Base-by-base conservation (phyloP, 1,284 basidiomycete species). In the Psilocybe mexicana region DNA sequence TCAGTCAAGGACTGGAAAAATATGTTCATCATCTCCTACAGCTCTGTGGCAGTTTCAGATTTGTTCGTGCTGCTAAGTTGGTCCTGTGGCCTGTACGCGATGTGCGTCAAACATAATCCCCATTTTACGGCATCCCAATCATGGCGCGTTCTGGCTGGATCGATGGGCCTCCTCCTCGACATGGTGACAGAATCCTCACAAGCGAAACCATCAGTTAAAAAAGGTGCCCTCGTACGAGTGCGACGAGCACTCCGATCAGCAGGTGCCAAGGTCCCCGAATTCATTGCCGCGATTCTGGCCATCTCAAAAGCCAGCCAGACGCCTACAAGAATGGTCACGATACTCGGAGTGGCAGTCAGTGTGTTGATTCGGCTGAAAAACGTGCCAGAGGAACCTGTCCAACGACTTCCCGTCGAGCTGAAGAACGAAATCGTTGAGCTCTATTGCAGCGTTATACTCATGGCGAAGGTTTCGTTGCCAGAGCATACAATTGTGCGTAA, bases 61-160 rank as follows among this genome's bases (percentile, higher is more conserved):
- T 66, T 89, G 35, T 90, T 89, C 67, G 84, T 90, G 18, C 80
- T 94, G 5, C 76, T 93, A 36, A 85, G 79, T 63, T 94, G 92
- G 90, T 76, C 84, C 6, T 88, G 86, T 66, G 79, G 79, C 11
- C 70, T 93, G 43, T 92, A 90, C 67, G 71, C 77, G 3, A 74
- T 77, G 7, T 84, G 80, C 61, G 64, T 82, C 10, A 68, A 76
- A 52, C 59, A 69, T 42, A 79, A 80, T 51, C 69, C 75, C 2
- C 67, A 77, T 23, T 84, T 85, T 63, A 53, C 75, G 1, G 72
- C 76, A 2, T 75, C 79, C 2, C 74, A 75, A 12, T 65, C 76
- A 25, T 89, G 82, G 80, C 72, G 67, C 1, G 72, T 73, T 1
- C 78, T 92, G 18, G 65, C 85, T 14, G 74, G 75, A 25, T 76